A percentile compares a stretch with the other conserved stretches of the same genome.
Conservation (phyloP, 306 rosid genomes). For the Vigna radiata region DNA sequence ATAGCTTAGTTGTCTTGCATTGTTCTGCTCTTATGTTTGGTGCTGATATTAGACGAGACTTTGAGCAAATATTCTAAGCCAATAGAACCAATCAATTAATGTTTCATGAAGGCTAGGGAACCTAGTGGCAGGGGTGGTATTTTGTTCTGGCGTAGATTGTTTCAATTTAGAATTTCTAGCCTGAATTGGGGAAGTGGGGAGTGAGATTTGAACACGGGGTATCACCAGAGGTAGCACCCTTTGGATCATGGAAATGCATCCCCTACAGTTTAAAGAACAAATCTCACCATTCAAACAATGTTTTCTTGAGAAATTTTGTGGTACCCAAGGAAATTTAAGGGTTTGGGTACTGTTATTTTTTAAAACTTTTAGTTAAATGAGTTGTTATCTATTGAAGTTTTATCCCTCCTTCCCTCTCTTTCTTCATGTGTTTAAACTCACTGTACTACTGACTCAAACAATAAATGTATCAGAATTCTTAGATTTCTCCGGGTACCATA, state of each 20-base stretch:
- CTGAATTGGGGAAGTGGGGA: neutral
- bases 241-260: neutral
- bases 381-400: neutral
- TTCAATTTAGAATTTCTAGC: neutral
- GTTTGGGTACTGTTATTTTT: neutral
- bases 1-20: slow-evolving; percentile 1
- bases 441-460: neutral
- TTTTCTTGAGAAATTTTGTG: neutral
- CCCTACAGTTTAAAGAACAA: neutral
- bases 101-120: neutral
- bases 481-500: neutral
- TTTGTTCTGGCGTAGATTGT: neutral
- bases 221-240: neutral
- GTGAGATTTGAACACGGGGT: neutral
- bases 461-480: neutral
- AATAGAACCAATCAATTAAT: neutral
- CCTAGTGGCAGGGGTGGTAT: neutral
- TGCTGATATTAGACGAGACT: neutral
- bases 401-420: neutral
- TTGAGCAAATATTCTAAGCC: neutral
- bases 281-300: neutral
- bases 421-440: neutral
- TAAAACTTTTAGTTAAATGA: neutral
- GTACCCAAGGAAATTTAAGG: neutral
- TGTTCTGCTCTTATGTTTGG: slow-evolving; percentile 2